These are phyloP conservation scores for Ammopiptanthus mongolicus DNA, from an alignment of 306 rosid species.

Conservation along the genomic window DNA sequence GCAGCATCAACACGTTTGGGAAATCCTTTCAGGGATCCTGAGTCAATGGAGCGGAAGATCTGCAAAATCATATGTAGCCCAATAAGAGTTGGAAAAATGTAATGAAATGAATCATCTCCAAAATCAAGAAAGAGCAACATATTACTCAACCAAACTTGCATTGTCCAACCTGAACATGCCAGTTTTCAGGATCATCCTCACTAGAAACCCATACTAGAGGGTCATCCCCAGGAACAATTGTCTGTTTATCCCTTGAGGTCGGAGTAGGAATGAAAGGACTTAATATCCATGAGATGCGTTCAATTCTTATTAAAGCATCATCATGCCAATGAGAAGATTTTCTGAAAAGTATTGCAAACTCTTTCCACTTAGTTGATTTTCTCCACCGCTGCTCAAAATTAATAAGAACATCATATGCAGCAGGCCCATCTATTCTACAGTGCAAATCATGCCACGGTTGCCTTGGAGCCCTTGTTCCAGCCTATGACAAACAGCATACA, in stretches of 20 bases:
- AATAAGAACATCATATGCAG: constrained; percentile 90
- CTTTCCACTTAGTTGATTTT: constrained; percentile 72
- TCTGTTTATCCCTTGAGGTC: constrained; percentile 15
- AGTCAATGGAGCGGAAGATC: constrained; percentile 94
- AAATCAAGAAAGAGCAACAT: constrained; percentile 3
- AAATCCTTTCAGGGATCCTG: constrained; percentile 89
- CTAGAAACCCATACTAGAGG: constrained; percentile 40
- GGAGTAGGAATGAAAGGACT: constrained; percentile 43
- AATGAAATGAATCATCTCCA: constrained; percentile 4
- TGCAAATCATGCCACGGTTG: constrained; percentile 99
- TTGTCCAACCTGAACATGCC: constrained; percentile 91
- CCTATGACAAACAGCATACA: constrained; percentile 37
- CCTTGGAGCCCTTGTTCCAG: constrained; percentile 79
- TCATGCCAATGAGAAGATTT: constrained; percentile 60
- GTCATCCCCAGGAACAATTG: constrained; percentile 61
- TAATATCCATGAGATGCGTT: constrained; percentile 89
- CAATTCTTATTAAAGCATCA: constrained; percentile 72
- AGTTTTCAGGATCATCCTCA: constrained; percentile 69
- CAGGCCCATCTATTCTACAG: constrained; percentile 90
- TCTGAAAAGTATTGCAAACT: constrained; percentile 56
- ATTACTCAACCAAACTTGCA: constrained; percentile 18
- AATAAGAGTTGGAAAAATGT: constrained; percentile 15
- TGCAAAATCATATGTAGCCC: constrained; percentile 28
- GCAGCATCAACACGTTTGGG: constrained; percentile 50
- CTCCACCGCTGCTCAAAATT: constrained; percentile 98